These are phyloP conservation scores for Xylariaceae sp. DNA, from an alignment of 2,329 filamentous ascomycete genomes.

Conservation along the genomic window DNA sequence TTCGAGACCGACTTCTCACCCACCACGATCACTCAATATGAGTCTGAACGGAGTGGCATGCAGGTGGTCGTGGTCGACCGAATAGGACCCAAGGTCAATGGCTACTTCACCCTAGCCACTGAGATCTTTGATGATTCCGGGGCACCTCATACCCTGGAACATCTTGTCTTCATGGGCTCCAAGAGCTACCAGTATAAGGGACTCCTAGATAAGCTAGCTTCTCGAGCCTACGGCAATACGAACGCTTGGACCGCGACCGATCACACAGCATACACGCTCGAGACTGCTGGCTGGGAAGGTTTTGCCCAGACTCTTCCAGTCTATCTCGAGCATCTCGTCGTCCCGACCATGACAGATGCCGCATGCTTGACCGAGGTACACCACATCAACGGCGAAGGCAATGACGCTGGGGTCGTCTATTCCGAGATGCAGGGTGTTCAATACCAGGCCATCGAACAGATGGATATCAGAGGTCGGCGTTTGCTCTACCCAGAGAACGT, in stretches of 20 bases:
- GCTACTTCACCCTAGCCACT: constrained; percentile 92
- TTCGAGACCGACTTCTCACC: constrained; percentile 91
- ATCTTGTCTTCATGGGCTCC: constrained; percentile 84
- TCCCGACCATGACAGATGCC: constrained; percentile 88
- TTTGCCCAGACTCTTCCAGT: constrained; percentile 93
- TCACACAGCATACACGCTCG: constrained; percentile 92
- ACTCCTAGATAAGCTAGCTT: constrained; percentile 88
- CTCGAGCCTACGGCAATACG: constrained; percentile 85
- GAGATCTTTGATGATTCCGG: constrained; percentile 98
- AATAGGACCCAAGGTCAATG: constrained; percentile 89
- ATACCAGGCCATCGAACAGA: constrained; percentile 77
- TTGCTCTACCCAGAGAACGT: constrained; percentile 83
- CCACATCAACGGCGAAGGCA: constrained; percentile 87
- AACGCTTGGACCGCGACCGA: constrained; percentile 98
- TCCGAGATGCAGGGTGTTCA: constrained; percentile 98
- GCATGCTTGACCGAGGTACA: constrained; percentile 94
- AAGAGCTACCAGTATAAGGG: constrained; percentile 93
- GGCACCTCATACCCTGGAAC: constrained; percentile 81
- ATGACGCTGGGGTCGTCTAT: constrained; percentile 96
- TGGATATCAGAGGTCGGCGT: constrained; percentile 77
- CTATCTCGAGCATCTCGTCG: constrained; percentile 89
- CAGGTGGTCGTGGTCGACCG: constrained; percentile 88
- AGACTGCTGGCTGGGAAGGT: constrained; percentile 94
- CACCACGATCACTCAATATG: constrained; percentile 88
- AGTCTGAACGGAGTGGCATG: constrained; percentile 91